phyloP scores from a whole-genome alignment of 768 basidiomycete genomes.

The Xerocomus spinulosus region DNA sequence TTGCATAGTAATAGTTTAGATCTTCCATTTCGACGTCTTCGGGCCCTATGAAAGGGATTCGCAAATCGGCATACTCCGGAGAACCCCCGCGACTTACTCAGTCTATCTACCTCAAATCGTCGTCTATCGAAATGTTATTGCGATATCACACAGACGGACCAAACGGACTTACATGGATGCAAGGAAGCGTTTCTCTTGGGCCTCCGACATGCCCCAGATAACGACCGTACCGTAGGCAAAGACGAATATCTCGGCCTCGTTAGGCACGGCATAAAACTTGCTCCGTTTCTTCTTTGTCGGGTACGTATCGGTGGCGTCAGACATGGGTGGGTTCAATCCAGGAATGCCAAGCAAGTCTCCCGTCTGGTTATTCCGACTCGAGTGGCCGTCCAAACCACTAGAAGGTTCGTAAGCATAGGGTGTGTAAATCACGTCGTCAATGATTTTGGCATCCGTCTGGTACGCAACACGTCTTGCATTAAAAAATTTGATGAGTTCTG shows the following conservation, averaged over 20 bases:
- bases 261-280: slow-evolving; percentile 61
- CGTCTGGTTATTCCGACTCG: slow-evolving; percentile 35
- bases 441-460: slow-evolving; percentile 78
- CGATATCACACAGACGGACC: not conserved
- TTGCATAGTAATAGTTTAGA: slow-evolving; percentile 93
- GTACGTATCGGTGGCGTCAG: slow-evolving; percentile 32
- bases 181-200: slow-evolving; percentile 85
- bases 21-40: slow-evolving; percentile 96
- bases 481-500: slow-evolving; percentile 85
- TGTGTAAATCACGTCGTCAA: slow-evolving; percentile 94
- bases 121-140: slow-evolving; percentile 48
- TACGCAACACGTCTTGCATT: slow-evolving; percentile 78
- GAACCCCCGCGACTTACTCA: slow-evolving; percentile 45
- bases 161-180: slow-evolving; percentile 73
- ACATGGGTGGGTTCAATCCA: slow-evolving; percentile 41
- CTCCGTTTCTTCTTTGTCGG: slow-evolving; percentile 49
- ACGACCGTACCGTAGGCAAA: slow-evolving; percentile 95
- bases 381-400: slow-evolving; percentile 29
- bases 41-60: slow-evolving; percentile 46
- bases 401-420: slow-evolving; percentile 76
- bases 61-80: slow-evolving; percentile 1
- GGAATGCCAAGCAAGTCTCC: slow-evolving; percentile 79
- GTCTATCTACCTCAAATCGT: slow-evolving; percentile 88
- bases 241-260: slow-evolving; percentile 84
- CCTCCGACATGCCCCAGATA: slow-evolving; percentile 96